phyloP scores from a whole-genome alignment of 192 early-diverging fungal species.

The Linnemannia schmuckeri region DNA sequence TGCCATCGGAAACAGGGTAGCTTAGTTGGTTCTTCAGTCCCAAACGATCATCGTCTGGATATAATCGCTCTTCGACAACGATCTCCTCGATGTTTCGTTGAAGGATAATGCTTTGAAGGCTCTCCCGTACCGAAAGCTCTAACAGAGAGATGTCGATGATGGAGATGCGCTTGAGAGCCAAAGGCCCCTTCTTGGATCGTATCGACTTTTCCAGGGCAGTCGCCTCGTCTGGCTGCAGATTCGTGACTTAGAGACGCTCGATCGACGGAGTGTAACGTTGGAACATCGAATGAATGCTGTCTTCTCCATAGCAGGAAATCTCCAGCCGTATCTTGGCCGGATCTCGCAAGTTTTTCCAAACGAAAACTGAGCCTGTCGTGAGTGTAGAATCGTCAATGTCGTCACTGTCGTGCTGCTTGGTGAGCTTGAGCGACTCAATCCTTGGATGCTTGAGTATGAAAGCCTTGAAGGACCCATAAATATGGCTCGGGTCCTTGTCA shows the following conservation, averaged over 20 bases:
- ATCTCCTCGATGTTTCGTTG: not conserved
- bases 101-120: slow-evolving; percentile 19
- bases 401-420: not conserved
- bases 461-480: slow-evolving; percentile 28
- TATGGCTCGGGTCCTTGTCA: slow-evolving; percentile 41
- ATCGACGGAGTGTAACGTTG: slow-evolving; percentile 30
- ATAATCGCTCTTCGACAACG: not conserved
- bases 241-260: not conserved
- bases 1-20: too few species aligned
- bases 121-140: not conserved
- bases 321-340: slow-evolving; percentile 10
- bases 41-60: too few species aligned
- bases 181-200: slow-evolving; percentile 35
- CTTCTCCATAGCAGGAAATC: slow-evolving; percentile 14
- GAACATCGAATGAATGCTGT: slow-evolving; percentile 27
- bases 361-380: not conserved
- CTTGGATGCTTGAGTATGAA: slow-evolving; percentile 21
- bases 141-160: slow-evolving; percentile 1
- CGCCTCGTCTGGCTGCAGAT: slow-evolving; percentile 1
- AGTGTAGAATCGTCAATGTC: too few species aligned
- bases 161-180: slow-evolving; percentile 10
- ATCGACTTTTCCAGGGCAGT: slow-evolving; percentile 22
- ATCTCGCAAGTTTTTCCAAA: slow-evolving; percentile 3
- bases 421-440: slow-evolving; percentile 6
- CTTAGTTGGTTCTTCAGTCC: too few species aligned